phyloP scores from a whole-genome alignment of 805 yeast genomes.

The Candida odintsovae region DNA sequence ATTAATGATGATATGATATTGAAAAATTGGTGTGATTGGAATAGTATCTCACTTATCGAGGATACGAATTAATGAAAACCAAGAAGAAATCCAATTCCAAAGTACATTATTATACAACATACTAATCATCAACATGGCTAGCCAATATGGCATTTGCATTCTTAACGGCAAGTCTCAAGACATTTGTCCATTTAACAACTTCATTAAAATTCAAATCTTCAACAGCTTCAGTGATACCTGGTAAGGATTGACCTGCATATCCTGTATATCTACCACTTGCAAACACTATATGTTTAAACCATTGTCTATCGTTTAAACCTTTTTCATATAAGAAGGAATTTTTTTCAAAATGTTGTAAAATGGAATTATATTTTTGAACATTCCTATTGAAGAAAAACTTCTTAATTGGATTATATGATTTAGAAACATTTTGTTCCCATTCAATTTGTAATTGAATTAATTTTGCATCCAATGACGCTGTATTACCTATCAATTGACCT shows the following conservation, averaged over 20 bases:
- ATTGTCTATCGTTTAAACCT: constrained; percentile 42
- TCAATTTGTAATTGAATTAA: constrained; percentile 14
- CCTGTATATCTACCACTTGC: constrained; percentile 55
- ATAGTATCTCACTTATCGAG: constrained; percentile 19
- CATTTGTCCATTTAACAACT: constrained; percentile 22
- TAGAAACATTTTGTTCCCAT: constrained; percentile 24
- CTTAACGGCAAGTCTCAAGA: constrained; percentile 13
- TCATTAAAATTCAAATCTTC: constrained; percentile 39
- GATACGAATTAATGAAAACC: background rate
- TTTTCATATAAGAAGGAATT: constrained; percentile 33
- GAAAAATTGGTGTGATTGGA: constrained; percentile 21
- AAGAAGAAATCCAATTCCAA: too few relatives aligned
- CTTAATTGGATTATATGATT: constrained; percentile 27
- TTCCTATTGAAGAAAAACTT: constrained; percentile 22
- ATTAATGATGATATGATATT: constrained; percentile 5
- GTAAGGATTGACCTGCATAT: constrained; percentile 47
- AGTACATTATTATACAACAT: too few relatives aligned
- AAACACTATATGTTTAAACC: constrained; percentile 50
- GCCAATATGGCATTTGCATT: constrained; percentile 1
- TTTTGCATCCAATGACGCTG: constrained; percentile 24
- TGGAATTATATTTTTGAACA: constrained; percentile 27
- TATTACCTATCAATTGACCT: constrained; percentile 15
- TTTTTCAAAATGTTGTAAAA: constrained; percentile 38
- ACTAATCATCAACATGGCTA: background rate
- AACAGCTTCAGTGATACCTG: constrained; percentile 46